Evolutionary conservation across 306 rosid genomes (phyloP).

Genomic region (Bauhinia variegata): DNA sequence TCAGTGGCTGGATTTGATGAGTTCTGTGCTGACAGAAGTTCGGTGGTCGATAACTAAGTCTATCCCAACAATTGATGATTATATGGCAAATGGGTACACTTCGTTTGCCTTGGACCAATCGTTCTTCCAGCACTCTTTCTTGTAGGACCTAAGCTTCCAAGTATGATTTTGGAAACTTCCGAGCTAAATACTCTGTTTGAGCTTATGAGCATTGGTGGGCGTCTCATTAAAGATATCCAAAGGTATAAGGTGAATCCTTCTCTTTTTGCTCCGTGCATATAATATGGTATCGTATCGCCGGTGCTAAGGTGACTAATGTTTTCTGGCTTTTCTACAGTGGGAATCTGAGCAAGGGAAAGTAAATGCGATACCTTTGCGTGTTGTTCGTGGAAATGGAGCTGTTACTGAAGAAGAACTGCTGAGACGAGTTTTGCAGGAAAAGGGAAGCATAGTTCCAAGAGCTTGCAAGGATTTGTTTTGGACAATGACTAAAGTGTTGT

Average conservation of each 20-base stretch:
- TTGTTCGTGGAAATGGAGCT: constrained; percentile 43
- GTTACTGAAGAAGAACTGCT: constrained; percentile 57
- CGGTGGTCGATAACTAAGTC: constrained; percentile 59
- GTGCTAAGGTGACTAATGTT: constrained; percentile 10
- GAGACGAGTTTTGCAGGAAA: constrained; percentile 62
- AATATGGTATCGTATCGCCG: neutral
- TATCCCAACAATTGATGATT: constrained; percentile 67
- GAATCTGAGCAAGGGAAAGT: constrained; percentile 84
- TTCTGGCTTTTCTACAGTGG: constrained; percentile 53
- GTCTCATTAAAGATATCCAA: constrained; percentile 73
- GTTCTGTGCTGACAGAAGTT: constrained; percentile 73
- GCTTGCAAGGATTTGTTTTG: constrained; percentile 85
- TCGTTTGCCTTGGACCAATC: constrained; percentile 80
- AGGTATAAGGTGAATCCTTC: constrained; percentile 54
- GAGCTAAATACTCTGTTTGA: constrained; percentile 55
- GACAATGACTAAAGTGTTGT: constrained; percentile 65
- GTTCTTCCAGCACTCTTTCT: constrained; percentile 81
- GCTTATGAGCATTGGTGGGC: constrained; percentile 67
- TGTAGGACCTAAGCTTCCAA: constrained; percentile 74
- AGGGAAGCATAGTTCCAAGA: constrained; percentile 67
- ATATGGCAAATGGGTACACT: constrained; percentile 64
- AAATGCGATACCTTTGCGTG: constrained; percentile 54
- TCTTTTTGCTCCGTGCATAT: neutral
- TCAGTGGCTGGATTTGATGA: constrained; percentile 78
- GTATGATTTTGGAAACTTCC: constrained; percentile 37